A percentile compares a stretch with the other conserved stretches of the same genome.
Evolutionary conservation across 345 rosid species (phyloP).

Genomic region (Acer saccharum): DNA sequence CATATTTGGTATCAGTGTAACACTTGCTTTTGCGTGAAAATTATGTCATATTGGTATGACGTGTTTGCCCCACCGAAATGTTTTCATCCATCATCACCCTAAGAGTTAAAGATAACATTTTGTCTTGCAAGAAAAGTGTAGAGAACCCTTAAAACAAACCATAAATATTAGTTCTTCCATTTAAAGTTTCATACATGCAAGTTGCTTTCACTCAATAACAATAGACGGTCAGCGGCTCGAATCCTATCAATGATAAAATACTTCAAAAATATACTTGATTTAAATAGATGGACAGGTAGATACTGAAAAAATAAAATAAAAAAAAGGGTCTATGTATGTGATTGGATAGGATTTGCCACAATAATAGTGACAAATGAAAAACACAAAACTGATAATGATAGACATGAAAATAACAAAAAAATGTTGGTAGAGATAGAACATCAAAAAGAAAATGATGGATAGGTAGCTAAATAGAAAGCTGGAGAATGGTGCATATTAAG

Average conservation of each 20-base stretch:
- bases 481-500: neutral
- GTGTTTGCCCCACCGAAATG: no score
- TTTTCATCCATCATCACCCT: neutral
- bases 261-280: no score
- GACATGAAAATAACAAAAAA: neutral
- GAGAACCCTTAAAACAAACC: neutral
- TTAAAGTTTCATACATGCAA: neutral
- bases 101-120: neutral
- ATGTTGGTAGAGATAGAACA: neutral
- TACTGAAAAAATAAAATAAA: no score
- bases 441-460: slow-evolving; percentile 19
- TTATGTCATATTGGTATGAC: no score
- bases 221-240: neutral
- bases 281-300: no score
- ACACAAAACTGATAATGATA: neutral
- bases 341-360: neutral
- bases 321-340: no score
- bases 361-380: neutral
- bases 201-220: slow-evolving; percentile 13
- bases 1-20: no score
- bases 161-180: no score
- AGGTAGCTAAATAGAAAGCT: slow-evolving; percentile 3
- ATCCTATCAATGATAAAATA: no score
- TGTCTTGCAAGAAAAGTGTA: slow-evolving; percentile 25
- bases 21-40: no score